Evolutionary conservation across 208 protist genomes (phyloP).

Genomic region (Trypanosoma avium): DNA sequence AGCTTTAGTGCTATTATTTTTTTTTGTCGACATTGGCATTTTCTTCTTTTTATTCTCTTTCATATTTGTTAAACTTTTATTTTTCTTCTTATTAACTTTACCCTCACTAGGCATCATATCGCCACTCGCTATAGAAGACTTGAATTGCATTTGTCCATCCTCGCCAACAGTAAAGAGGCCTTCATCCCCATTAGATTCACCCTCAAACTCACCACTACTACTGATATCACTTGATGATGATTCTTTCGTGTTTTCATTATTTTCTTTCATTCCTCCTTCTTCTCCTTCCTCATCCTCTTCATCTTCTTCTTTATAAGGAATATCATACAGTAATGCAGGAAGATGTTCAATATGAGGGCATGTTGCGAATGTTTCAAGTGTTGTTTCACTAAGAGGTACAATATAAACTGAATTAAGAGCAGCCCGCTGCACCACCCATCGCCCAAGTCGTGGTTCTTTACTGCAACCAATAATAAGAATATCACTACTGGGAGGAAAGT

Average conservation of each 20-base stretch:
- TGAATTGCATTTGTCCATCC: slow-evolving; percentile 49
- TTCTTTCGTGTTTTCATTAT: no score
- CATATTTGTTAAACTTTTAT: slow-evolving; percentile 12
- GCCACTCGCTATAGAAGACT: neutral
- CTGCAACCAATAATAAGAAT: slow-evolving; percentile 55
- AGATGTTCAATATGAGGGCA: slow-evolving; percentile 62
- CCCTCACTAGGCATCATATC: neutral
- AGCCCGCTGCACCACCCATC: slow-evolving; percentile 76
- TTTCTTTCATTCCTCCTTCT: no score
- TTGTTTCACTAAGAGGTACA: slow-evolving; percentile 60
- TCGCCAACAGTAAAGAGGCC: slow-evolving; percentile 43
- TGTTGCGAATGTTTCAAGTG: slow-evolving; percentile 25
- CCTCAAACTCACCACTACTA: slow-evolving; percentile 16
- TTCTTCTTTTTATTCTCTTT: slow-evolving; percentile 25
- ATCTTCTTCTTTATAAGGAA: slow-evolving; percentile 33
- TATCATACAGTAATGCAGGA: slow-evolving; percentile 70
- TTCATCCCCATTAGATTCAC: slow-evolving; percentile 10
- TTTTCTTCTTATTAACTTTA: slow-evolving; percentile 9
- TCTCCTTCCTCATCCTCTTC: no score
- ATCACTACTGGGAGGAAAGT: slow-evolving; percentile 53
- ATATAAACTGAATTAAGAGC: slow-evolving; percentile 80
- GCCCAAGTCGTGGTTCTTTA: slow-evolving; percentile 82
- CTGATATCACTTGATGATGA: slow-evolving; percentile 10
- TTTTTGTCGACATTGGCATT: slow-evolving; percentile 18
- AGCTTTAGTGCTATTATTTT: slow-evolving; percentile 15